Evolutionary conservation across 345 rosid genomes (phyloP).

Genomic region (Geranium brycei): DNA sequence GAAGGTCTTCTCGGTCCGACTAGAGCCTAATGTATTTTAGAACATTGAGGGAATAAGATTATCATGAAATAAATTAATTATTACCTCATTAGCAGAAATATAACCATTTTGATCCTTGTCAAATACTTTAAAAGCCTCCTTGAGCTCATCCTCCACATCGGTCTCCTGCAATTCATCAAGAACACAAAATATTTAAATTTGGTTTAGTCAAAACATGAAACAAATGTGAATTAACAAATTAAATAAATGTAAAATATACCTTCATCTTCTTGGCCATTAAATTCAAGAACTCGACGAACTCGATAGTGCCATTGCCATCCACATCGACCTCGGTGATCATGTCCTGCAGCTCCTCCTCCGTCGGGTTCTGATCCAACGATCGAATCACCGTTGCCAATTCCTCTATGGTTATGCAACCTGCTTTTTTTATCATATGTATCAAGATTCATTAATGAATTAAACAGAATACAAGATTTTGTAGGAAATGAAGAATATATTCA

Average conservation of each 20-base stretch:
- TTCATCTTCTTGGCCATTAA: slow-evolving; percentile 16
- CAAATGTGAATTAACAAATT: background rate
- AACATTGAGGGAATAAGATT: no score
- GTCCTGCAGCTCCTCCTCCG: slow-evolving; percentile 15
- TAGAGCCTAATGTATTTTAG: no score
- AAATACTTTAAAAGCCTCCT: slow-evolving; percentile 19
- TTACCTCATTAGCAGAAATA: slow-evolving; percentile 15
- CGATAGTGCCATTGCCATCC: slow-evolving; percentile 14
- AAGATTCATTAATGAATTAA: no score
- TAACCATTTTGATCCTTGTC: slow-evolving; percentile 20
- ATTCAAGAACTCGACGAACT: slow-evolving; percentile 16
- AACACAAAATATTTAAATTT: no score
- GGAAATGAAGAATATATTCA: no score
- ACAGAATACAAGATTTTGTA: no score
- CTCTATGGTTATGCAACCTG: slow-evolving; percentile 16
- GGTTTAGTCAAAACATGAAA: background rate
- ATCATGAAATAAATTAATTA: no score
- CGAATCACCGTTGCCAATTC: slow-evolving; percentile 16
- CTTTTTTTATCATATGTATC: no score
- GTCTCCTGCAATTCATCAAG: slow-evolving; percentile 4
- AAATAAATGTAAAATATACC: slow-evolving; percentile 1
- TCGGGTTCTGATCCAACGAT: slow-evolving; percentile 17
- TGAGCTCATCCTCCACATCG: slow-evolving; percentile 18
- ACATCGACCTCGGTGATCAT: slow-evolving; percentile 16
- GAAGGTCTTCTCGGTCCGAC: no score